Base-by-base conservation (phyloP, 106 monocot species). In the Amphibolis antarctica region DNA sequence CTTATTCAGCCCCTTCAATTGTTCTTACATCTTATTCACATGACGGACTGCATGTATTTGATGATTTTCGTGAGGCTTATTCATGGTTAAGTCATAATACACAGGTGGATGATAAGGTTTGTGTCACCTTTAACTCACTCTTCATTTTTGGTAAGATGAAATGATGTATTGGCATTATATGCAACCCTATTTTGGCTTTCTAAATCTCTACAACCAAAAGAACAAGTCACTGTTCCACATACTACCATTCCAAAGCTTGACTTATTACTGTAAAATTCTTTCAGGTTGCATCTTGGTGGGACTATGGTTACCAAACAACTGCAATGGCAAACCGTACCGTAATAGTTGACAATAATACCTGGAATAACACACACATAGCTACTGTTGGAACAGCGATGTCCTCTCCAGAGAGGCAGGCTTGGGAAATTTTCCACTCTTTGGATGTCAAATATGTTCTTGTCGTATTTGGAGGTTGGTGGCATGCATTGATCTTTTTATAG, bases 251-350 rank as follows among this genome's bases (percentile, higher is more conserved):
- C 28, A 10, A 57, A 3, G 26, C 9, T 28, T 57, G 23, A 23
- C 27, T 15, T 12, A 23, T 28, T 56, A 56, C 10, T 56, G 27
- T 0, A 56, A 56, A 26, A 3, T 27, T 56, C 14, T 62, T 80
- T 10, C 74, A 96, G 96, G 96, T 96, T 51, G 96, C 96, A 24
- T 96, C 96, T n/a, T 96, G 96, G 96, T 96, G 96, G 96, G 96
- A 96, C 61, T 90, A 96, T 73, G 96, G 96, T 48, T 96, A 96
- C 47, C 96, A 96, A 84, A 96, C 96, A 73, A 96, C 90, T 46
- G 96, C 96, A 27, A 96, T 96, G 96, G 96, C 96, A 20, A 96
- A 96, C 43, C 80, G 96, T 19, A 96, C 96, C 36, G 96, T 96
- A 25, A 96, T 96, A 47, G 96, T 96, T 66, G 96, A 96, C 63